Conservation (phyloP, 352 stramenopile genomes). For the Sclerospora graminicola region DNA sequence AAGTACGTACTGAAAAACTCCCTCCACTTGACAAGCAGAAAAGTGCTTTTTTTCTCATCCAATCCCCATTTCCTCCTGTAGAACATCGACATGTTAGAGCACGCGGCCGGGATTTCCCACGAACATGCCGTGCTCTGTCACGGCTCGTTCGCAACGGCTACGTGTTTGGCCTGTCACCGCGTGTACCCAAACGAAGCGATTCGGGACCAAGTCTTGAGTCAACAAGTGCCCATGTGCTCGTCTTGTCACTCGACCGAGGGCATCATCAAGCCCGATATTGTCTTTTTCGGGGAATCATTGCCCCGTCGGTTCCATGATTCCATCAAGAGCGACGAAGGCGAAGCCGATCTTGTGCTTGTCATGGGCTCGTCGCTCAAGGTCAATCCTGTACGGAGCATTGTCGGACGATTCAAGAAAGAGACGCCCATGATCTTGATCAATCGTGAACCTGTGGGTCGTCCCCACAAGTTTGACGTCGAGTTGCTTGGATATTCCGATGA, state of each 20-base stretch:
- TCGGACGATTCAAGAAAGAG: constrained; percentile 69
- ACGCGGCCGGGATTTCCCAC: constrained; percentile 85
- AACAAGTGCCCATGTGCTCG: constrained; percentile 71
- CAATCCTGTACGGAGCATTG: constrained; percentile 88
- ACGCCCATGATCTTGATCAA: constrained; percentile 84
- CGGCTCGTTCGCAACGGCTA: constrained; percentile 88
- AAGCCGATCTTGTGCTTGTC: constrained; percentile 95
- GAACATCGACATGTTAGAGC: constrained; percentile 99
- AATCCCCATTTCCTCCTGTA: constrained; percentile 31
- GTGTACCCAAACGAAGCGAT: constrained; percentile 80
- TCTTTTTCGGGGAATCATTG: constrained; percentile 97
- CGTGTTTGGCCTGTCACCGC: constrained; percentile 85
- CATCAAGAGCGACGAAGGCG: constrained; percentile 66
- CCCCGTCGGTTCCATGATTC: constrained; percentile 83
- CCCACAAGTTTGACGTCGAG: constrained; percentile 80
- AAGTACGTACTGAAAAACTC: constrained; percentile 38
- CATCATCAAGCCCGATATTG: constrained; percentile 96
- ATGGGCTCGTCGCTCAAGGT: constrained; percentile 98
- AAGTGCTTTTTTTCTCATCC: no score
- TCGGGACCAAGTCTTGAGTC: constrained; percentile 68
- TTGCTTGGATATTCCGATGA: constrained; percentile 78
- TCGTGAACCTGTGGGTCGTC: constrained; percentile 66
- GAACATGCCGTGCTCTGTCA: constrained; percentile 91
- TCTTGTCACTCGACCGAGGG: constrained; percentile 66
- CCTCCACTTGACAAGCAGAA: no score